These are phyloP conservation scores for Nicotiana benthamiana DNA, from an alignment of 257 asterid species.

Conservation along the genomic window DNA sequence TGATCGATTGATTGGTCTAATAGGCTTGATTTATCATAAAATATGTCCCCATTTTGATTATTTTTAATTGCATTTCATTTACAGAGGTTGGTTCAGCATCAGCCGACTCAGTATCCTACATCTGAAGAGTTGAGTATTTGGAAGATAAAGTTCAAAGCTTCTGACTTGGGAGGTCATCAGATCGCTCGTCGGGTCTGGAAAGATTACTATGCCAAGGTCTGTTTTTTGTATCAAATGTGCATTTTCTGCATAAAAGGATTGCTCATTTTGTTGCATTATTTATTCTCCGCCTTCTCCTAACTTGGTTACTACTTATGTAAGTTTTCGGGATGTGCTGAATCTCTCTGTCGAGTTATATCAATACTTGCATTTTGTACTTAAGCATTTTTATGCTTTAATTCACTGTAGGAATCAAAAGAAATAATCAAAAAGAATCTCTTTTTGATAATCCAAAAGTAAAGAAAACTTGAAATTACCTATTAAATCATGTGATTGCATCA, in stretches of 20 bases:
- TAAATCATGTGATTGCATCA: not conserved
- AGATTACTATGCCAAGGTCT: conserved; percentile 12
- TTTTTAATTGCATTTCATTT: not conserved
- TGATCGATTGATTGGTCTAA: not conserved
- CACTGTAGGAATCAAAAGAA: not conserved
- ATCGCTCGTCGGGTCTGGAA: conserved; percentile 12
- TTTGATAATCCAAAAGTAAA: not conserved
- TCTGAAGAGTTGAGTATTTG: conserved; percentile 14
- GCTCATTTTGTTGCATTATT: not conserved
- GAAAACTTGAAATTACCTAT: not conserved
- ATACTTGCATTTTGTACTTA: not conserved
- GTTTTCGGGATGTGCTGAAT: not conserved
- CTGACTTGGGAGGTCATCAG: conserved; percentile 11
- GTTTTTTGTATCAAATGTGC: not conserved
- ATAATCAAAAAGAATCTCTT: not conserved
- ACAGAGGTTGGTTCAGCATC: conserved; percentile 20
- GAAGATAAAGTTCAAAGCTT: conserved; percentile 13
- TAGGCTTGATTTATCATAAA: not conserved
- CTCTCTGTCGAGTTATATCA: not conserved
- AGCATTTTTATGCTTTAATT: not conserved
- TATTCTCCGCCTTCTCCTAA: not conserved
- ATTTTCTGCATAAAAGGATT: not conserved
- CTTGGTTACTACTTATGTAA: not conserved
- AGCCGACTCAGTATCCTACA: conserved; percentile 17
- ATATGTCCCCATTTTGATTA: not conserved